Conservation (phyloP, 2,329 filamentous ascomycete species). For the Diatrype stigma region DNA sequence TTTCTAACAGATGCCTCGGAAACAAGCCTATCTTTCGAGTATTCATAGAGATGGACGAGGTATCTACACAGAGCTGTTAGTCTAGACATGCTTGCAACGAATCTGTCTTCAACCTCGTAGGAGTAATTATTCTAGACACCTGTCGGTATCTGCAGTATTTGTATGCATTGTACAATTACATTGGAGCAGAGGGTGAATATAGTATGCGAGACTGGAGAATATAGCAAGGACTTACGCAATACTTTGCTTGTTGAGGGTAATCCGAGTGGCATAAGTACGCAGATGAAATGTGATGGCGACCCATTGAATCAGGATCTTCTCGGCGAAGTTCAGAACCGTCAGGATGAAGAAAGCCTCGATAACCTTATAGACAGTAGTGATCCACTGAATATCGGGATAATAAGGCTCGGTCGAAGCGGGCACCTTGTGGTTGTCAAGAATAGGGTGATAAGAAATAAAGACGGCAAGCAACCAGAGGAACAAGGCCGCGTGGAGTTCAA, state of each 20-base stretch:
- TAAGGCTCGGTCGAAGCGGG: slow-evolving; percentile 38
- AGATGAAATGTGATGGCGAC: slow-evolving; percentile 92
- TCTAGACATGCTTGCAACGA: not conserved
- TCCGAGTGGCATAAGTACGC: slow-evolving; percentile 84
- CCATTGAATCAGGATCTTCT: slow-evolving; percentile 92
- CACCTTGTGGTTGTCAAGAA: slow-evolving; percentile 59
- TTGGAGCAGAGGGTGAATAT: not conserved
- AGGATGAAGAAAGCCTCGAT: slow-evolving; percentile 81
- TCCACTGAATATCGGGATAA: slow-evolving; percentile 59
- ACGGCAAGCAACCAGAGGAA: slow-evolving; percentile 92
- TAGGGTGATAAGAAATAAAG: slow-evolving; percentile 80
- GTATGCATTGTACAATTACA: not conserved
- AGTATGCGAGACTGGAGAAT: too few species aligned
- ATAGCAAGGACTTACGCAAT: slow-evolving; percentile 57
- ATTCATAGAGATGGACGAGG: slow-evolving; percentile 55
- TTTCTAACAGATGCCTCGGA: slow-evolving; percentile 48
- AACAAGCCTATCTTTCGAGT: slow-evolving; percentile 71
- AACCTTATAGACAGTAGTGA: slow-evolving; percentile 76
- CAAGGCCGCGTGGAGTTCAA: slow-evolving; percentile 79
- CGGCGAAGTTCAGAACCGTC: slow-evolving; percentile 73
- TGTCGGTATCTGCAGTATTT: not conserved
- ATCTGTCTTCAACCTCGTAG: not conserved
- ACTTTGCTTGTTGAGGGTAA: slow-evolving; percentile 89
- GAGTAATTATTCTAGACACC: not conserved
- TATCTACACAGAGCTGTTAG: slow-evolving; percentile 26